Percentiles rank a stretch among this genome's conserved stretches.
phyloP scores from a whole-genome alignment of 176 grass and related monocot genomes.

The Triticum timopheevii region DNA sequence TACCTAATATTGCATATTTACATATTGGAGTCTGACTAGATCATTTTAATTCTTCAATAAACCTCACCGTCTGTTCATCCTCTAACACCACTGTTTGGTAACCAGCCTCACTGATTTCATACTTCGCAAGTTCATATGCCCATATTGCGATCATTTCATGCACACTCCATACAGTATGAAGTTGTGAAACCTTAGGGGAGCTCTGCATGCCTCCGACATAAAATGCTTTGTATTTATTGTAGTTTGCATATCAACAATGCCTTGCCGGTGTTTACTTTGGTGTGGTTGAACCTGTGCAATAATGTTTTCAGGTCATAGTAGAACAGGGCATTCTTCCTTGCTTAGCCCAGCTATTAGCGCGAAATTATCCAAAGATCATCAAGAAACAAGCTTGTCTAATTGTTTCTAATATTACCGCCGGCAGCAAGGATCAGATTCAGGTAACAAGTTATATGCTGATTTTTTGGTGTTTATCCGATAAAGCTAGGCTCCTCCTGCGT shows the following conservation, averaged over 20 bases:
- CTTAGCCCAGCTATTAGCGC: slow-evolving; percentile 41
- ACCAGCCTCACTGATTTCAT: not conserved
- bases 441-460: slow-evolving; percentile 31
- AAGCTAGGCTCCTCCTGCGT: not conserved
- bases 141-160: not conserved
- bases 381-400: slow-evolving; percentile 71
- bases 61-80: not conserved
- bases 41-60: not conserved
- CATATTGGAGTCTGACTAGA: not conserved
- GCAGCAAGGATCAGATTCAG: slow-evolving; percentile 77
- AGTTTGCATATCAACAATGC: not conserved
- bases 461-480: not conserved
- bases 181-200: not conserved
- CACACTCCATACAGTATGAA: not conserved
- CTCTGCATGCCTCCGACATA: not conserved
- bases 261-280: slow-evolving; percentile 1
- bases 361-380: slow-evolving; percentile 48
- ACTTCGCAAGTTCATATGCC: not conserved
- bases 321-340: slow-evolving; percentile 55
- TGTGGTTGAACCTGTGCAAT: not conserved
- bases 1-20: not conserved
- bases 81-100: not conserved
- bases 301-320: slow-evolving; percentile 59
- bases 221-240: not conserved
- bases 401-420: slow-evolving; percentile 69